A percentile compares a stretch with the other conserved stretches of the same genome.
Conservation (phyloP, 1,284 basidiomycete genomes). For the Cryptococcus sp. region DNA sequence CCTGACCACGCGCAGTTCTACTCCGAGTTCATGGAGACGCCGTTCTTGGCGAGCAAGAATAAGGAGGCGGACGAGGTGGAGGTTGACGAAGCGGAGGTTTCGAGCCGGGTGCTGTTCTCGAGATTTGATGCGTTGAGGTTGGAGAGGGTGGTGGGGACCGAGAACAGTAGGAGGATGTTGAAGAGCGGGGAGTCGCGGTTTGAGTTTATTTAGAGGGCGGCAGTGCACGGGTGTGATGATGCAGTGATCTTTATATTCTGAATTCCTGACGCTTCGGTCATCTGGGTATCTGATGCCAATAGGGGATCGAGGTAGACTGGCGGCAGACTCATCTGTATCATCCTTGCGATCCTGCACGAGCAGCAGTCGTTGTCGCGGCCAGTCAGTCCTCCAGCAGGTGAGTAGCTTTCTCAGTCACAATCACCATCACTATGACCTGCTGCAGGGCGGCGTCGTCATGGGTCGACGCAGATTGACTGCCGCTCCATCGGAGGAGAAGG, state of each 20-base stretch:
- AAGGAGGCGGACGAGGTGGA: conserved; percentile 27
- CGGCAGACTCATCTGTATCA: not conserved
- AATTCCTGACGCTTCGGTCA: not conserved
- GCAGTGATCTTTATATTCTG: not conserved
- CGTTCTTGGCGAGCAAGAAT: conserved; percentile 62
- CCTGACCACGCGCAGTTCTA: conserved; percentile 90
- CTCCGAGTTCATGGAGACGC: conserved; percentile 82
- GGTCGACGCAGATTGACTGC: no score
- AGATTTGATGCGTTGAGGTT: conserved; percentile 83
- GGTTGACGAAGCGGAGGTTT: conserved; percentile 68
- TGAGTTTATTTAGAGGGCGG: conserved; percentile 39
- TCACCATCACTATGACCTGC: no score
- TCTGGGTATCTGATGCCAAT: not conserved
- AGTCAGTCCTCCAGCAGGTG: no score
- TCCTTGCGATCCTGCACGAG: not conserved
- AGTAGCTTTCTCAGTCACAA: no score
- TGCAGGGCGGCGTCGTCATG: no score
- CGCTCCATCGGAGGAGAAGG: no score
- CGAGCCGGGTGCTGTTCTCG: conserved; percentile 72
- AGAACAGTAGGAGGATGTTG: conserved; percentile 49
- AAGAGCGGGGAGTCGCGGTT: conserved; percentile 44
- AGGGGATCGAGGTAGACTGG: not conserved
- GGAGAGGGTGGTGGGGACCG: conserved; percentile 67
- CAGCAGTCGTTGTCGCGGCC: conserved; percentile 10
- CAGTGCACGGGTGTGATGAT: not conserved